phyloP scores from a whole-genome alignment of 2,329 filamentous ascomycete genomes.

The Pseudogymnoascus sp. region DNA sequence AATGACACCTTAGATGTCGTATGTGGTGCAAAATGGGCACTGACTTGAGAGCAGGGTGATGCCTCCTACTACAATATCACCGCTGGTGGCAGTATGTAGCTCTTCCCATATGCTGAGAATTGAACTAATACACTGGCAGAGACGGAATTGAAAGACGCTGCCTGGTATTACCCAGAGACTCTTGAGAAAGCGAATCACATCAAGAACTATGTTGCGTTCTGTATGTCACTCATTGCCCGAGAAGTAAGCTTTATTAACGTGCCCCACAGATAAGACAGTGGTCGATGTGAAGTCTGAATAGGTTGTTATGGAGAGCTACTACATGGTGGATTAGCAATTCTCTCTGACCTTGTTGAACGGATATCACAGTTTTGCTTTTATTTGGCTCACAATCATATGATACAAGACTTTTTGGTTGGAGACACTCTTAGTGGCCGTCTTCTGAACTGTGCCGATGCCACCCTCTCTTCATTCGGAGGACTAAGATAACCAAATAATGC shows the following conservation, averaged over 20 bases:
- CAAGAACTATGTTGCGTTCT: conserved; percentile 38
- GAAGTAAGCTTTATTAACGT: background rate
- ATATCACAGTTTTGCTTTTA: background rate
- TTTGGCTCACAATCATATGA: background rate
- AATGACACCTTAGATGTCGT: background rate
- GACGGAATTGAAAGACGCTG: conserved; percentile 34
- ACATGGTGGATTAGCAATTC: background rate
- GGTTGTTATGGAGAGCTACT: background rate
- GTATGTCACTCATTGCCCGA: conserved; percentile 26
- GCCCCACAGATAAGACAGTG: conserved; percentile 14
- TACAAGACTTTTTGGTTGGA: background rate
- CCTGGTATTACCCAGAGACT: conserved; percentile 38
- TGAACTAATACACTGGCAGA: conserved; percentile 22
- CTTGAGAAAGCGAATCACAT: conserved; percentile 33
- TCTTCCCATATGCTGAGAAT: background rate
- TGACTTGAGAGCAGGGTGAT: conserved; percentile 24
- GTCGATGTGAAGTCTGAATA: conserved; percentile 7
- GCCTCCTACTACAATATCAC: conserved; percentile 40
- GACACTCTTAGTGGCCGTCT: background rate
- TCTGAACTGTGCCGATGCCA: background rate
- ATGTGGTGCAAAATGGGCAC: background rate
- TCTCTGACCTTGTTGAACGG: background rate
- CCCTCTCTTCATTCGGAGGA: background rate
- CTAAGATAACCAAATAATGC: background rate
- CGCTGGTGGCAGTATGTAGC: conserved; percentile 30